A percentile compares a stretch with the other conserved stretches of the same genome.
These are phyloP conservation scores for Linnemannia elongata DNA, from an alignment of 192 early-diverging fungal species.

Conservation along the genomic window DNA sequence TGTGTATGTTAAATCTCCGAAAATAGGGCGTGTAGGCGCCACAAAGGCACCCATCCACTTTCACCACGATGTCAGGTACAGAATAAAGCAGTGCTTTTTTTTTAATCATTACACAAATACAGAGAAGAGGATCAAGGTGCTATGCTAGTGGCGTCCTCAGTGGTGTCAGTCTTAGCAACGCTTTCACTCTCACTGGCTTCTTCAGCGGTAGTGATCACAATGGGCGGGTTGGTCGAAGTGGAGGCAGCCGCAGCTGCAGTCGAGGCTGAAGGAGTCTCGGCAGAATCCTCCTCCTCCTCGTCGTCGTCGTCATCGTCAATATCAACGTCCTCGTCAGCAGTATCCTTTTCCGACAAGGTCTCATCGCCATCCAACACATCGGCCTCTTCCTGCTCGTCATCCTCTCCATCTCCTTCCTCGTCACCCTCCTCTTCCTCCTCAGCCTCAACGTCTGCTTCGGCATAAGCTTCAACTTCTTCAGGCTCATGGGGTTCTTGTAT, in stretches of 20 bases:
- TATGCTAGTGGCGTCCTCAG: neutral
- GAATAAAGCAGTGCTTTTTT: neutral
- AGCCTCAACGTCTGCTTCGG: neutral
- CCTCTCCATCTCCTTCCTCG: slow-evolving; percentile 7
- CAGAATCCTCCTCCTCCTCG: neutral
- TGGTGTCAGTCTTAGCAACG: neutral
- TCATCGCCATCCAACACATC: slow-evolving; percentile 30
- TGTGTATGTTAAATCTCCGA: neutral
- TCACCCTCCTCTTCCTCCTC: slow-evolving; percentile 3
- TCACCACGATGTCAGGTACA: neutral
- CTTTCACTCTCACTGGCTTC: neutral
- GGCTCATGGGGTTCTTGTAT: neutral
- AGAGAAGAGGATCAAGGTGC: neutral
- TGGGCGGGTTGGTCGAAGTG: neutral
- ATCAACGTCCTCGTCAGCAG: slow-evolving; percentile 3
- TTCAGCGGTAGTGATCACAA: slow-evolving; percentile 9
- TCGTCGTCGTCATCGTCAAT: neutral
- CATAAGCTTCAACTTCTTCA: neutral
- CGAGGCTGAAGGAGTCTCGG: neutral
- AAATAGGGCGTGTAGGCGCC: neutral
- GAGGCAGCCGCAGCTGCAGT: neutral
- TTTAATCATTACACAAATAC: neutral
- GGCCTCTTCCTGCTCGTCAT: slow-evolving; percentile 21
- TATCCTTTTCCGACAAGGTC: slow-evolving; percentile 14
- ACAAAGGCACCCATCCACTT: neutral